Evolutionary conservation across 768 basidiomycete species (phyloP), one percentile per base, ranked within the genome.

Genomic region (Coprinellus micaceus): DNA sequence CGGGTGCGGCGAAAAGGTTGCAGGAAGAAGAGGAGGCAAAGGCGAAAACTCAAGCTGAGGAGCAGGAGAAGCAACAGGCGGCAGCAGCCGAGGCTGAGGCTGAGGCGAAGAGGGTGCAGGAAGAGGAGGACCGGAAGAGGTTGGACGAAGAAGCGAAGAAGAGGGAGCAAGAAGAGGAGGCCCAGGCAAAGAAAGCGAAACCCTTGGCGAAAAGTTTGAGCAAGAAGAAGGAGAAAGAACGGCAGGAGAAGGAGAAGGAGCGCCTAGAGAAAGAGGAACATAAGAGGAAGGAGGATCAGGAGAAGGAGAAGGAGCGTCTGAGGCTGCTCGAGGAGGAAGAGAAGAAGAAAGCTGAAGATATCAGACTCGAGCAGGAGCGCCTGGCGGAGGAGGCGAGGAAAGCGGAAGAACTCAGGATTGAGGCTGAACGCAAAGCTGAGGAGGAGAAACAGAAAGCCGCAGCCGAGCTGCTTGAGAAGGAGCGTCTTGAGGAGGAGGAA

Each of bases 1-100:
- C 52, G 50, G 54, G 53, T 7, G 67, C 72, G 56, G 71, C 91
- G 50, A 74, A 58, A 44, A 88, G 89, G 29, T 78, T 74, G 30
- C 91, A 93, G 66, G 82, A 82, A 69, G 24, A 37, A 22, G 37
- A 7, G 33, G 64, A 69, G n/a, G 63, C 74, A 0, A 74, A 74
- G n/a, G 64, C 72, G 9, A 69, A 75, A 40, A 69, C 73, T 41
- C 73, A 78, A 2, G 74, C 77, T 6, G 67, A 28, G 36, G 30
- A 53, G 25, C 30, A 26, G 45, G 29, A 22, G 17, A 30, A 52
- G 7, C n/a, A 56, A 50, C 37, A 57, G 56, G 30, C 37, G 46
- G 29, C 39, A 51, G n/a, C 53, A 40, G 6, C 56, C 52, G 7
- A 58, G 50, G 46, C 55, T 57, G 36, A 52, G 55, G 30, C 54